phyloP scores from a whole-genome alignment of 345 rosid genomes.

The Eucalyptus albens region DNA sequence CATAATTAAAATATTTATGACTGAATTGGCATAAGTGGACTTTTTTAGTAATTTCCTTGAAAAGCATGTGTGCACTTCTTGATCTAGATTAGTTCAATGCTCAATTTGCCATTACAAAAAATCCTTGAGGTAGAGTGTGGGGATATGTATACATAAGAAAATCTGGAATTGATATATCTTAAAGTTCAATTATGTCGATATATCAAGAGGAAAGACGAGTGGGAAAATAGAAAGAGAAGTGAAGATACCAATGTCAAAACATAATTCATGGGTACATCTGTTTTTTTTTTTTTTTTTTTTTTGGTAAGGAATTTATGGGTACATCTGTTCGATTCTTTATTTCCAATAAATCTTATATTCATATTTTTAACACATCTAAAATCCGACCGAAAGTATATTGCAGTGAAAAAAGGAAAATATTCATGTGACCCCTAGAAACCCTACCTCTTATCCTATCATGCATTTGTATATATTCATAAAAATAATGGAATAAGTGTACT shows the following conservation, averaged over 20 bases:
- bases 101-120: background rate
- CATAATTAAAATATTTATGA: no score
- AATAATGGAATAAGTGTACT: no score
- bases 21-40: accelerated
- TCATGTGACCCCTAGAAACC: background rate
- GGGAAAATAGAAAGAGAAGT: background rate
- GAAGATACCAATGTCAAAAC: background rate
- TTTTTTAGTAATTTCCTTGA: background rate
- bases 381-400: background rate
- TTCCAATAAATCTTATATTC: background rate
- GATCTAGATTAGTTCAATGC: background rate
- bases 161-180: background rate
- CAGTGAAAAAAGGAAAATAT: background rate
- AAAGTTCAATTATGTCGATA: no score
- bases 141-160: background rate
- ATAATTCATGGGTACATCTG: background rate
- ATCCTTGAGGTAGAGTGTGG: background rate
- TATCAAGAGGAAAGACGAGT: background rate
- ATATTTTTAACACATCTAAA: background rate
- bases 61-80: background rate
- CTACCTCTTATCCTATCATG: background rate
- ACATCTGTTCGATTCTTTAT: background rate
- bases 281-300: no score
- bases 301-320: background rate
- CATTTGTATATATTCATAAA: no score